These are phyloP conservation scores for Exsudoporus frostii DNA, from an alignment of 768 basidiomycete species.

Conservation along the genomic window DNA sequence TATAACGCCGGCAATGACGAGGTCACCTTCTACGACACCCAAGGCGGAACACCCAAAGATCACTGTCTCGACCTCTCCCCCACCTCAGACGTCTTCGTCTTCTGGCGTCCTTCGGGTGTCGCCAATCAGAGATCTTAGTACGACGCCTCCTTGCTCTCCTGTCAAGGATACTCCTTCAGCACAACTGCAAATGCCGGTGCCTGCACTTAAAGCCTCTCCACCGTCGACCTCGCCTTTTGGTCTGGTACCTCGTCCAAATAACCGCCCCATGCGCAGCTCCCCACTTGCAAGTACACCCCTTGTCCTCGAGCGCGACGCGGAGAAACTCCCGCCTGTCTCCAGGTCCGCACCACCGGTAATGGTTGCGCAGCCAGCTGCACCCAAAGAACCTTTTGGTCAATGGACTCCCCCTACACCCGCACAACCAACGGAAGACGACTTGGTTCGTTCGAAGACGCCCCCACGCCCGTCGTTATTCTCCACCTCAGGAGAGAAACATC, in stretches of 20 bases:
- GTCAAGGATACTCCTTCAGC: slow-evolving; percentile 35
- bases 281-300: slow-evolving; percentile 60
- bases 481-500: slow-evolving; percentile 8
- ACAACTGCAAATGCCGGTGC: slow-evolving; percentile 12
- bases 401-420: slow-evolving; percentile 22
- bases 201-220: slow-evolving; percentile 15
- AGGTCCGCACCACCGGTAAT: slow-evolving; percentile 19
- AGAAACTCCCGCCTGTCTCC: slow-evolving; percentile 9
- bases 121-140: slow-evolving; percentile 42
- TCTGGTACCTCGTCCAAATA: slow-evolving; percentile 45
- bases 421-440: slow-evolving; percentile 20
- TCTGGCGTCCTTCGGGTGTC: slow-evolving; percentile 24
- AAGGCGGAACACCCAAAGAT: slow-evolving; percentile 49
- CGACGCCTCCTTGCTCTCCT: slow-evolving; percentile 68
- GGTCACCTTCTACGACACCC: slow-evolving; percentile 60
- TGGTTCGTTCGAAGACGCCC: slow-evolving; percentile 46
- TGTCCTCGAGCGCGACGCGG: slow-evolving; percentile 40
- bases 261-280: slow-evolving; percentile 68
- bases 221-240: slow-evolving; percentile 39
- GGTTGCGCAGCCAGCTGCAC: slow-evolving; percentile 37
- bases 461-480: slow-evolving; percentile 40
- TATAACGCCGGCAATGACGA: slow-evolving; percentile 36
- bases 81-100: slow-evolving; percentile 27
- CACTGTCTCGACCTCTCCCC: slow-evolving; percentile 31
- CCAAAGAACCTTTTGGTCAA: slow-evolving; percentile 37